A percentile compares a stretch with the other conserved stretches of the same genome.
Evolutionary conservation across 257 asterid species (phyloP).

Genomic region (Solanum megistacrolobum): DNA sequence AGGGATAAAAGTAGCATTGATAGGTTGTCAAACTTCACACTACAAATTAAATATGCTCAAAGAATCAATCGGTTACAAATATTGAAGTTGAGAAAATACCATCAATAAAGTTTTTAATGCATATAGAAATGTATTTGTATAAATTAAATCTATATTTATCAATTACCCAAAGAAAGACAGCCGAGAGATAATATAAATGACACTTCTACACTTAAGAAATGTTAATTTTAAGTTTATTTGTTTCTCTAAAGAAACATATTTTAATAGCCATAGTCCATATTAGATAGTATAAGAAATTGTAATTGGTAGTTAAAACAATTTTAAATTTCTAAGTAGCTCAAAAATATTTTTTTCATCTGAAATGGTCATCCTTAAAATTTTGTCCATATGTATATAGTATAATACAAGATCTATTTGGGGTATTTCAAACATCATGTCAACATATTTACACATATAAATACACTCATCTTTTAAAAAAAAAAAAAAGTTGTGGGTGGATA

Average conservation of each 20-base stretch:
- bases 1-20: background rate
- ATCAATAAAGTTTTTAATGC: background rate
- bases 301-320: background rate
- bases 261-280: background rate
- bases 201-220: background rate
- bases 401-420: background rate
- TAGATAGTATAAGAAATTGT: background rate
- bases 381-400: background rate
- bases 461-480: background rate
- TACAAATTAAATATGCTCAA: background rate
- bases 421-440: background rate
- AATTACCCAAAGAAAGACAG: background rate
- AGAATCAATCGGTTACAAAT: background rate
- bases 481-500: background rate
- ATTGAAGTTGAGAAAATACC: background rate
- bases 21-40: background rate
- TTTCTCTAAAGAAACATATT: background rate
- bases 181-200: background rate
- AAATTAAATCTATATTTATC: background rate
- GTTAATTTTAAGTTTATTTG: background rate
- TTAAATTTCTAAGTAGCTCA: background rate
- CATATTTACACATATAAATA: background rate
- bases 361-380: background rate
- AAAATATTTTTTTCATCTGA: background rate
- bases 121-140: background rate